Evolutionary conservation across 2,329 filamentous ascomycete species (phyloP), one percentile per base, ranked within the genome.

Genomic region (Colletotrichum neosansevieriae): DNA sequence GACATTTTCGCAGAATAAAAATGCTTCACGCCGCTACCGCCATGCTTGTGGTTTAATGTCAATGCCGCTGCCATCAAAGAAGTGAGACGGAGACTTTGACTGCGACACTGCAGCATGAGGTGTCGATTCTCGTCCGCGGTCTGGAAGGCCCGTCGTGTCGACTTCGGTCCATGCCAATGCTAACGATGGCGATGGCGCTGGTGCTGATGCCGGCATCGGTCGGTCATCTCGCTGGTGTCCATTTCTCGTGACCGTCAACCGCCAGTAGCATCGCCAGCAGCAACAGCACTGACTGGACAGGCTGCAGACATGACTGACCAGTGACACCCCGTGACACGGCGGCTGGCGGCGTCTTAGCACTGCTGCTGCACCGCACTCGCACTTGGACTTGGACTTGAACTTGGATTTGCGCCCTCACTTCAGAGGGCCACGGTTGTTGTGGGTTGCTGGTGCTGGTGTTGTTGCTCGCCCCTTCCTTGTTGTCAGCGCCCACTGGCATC

Each of bases 11-110:
- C 49, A 21, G 51, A 42, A 24, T 42, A 57, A 49, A 45, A 51
- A 49, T 58, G 53, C 64, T 63, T 63, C 51, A 63, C 63, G 36
- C 42, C 58, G 63, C 11, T 42, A 47, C 63, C 40, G 40, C 63
- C 57, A 54, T 12, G 19, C 9, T 9, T 9, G 7, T 53, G 15
- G 36, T 40, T 47, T 38, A 11, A 12, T 59, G 57, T 38, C n/a
- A 49, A 59, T 59, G 57, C 57, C 57, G 44, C 51, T 24, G 51
- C 44, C 29, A 59, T 17, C 13, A 9, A 59, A 17, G 19, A 34
- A 36, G 29, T 53, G 49, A 44, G 36, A 57, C 21, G 40, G 45
- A 44, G 42, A 17, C n/a, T 34, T 1, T 21, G 51, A 54, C 42
- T 58, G 56, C 56, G 17, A 29, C 47, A 19, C 50, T 50, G 50